Base-by-base conservation (phyloP, 2,329 filamentous ascomycete species). In the Diaporthe nobilis region DNA sequence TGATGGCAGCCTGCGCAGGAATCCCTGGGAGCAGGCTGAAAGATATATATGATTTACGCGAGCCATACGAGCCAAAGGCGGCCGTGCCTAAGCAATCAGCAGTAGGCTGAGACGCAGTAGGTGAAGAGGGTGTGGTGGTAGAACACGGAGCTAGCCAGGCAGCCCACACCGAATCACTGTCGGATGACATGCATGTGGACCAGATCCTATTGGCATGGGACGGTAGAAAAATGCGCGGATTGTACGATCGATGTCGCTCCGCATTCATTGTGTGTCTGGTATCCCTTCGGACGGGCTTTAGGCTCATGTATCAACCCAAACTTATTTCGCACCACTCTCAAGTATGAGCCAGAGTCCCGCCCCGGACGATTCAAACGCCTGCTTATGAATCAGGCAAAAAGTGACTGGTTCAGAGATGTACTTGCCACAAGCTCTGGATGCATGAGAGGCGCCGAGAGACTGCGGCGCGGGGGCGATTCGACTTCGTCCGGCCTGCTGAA, bases 181-280 rank as follows among this genome's bases (percentile, higher is more conserved):
- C 75, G 72, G 70, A 71, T 76, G 75, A 58, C 55, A 71, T 74
- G 63, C 75, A 71, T 51, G 63, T 49, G 47, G 42, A 76, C 63
- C 44, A 51, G 34, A 25, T 68, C 63, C 34, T 61, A 60, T 58
- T 39, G 55, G 57, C 15, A 63, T 71, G 47, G n/a, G 39, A 58
- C 71, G 28, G 65, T 74, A 74, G 25, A 22, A 51, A n/a, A 68
- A 51, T 37, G 39, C 53, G 63, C 55, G 28, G 49, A 47, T 71
- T 68, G 55, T 70, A 22, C 68, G 44, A 63, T 49, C 70, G 49
- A 55, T 73, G 34, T 63, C 37, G 39, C 55, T 67, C 17, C 61
- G 70, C 47, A 25, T 10, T 17, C 12, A 49, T 42, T 71, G 7
- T 55, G 37, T 49, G 42, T 72, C 15, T 42, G 49, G 22, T 51